Evolutionary conservation across 106 monocot species (phyloP), one percentile per base, ranked within the genome.

Genomic region (Ottelia alismoides): DNA sequence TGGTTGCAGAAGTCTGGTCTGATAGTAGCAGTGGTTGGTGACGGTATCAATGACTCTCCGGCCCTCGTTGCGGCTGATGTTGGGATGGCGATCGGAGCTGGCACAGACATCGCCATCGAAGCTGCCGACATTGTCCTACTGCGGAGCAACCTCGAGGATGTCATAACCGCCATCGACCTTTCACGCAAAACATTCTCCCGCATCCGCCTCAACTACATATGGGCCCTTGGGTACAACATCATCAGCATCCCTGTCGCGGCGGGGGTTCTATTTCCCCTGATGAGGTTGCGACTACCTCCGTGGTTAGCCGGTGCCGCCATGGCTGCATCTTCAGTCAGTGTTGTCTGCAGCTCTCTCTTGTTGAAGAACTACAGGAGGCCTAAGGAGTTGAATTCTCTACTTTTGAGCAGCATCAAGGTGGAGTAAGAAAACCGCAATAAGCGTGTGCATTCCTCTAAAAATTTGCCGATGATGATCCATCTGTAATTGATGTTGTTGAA

Each of bases 71-170:
- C 87, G 31, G 82, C 92, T 31, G 92, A 92, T 44, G 92, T 92
- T 25, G 92, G 92, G 3, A 79, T 92, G 72, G 92, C 87, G 24
- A 92, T 92, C 19, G 92, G 92, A 11, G 87, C 92, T 16, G 92
- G 92, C 2, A 92, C 92, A 1, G 83, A 92, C 49, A 73, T 92
- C 24, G 92, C 92, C 25, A 87, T 92, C 30, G 92, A 92, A 79
- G 80, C 92, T 22, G 92, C 92, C 20, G 92, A 92, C 47, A 87
- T 87, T 58, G 92, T 92, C 58, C 87, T 87, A n/a, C 83, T 92
- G 92, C 83, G 59, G 65, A 92, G 92, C 64, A 87, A 92, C 72
- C 56, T 92, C 52, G 92, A 92, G 49, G 92, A 92, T 59, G 87
- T 92, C 2, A 87, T 87, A 28, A 87, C 77, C 17, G 92, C 92